These are phyloP conservation scores for Hypseocharis bilobata DNA, from an alignment of 441 rosid genomes.

Conservation along the genomic window DNA sequence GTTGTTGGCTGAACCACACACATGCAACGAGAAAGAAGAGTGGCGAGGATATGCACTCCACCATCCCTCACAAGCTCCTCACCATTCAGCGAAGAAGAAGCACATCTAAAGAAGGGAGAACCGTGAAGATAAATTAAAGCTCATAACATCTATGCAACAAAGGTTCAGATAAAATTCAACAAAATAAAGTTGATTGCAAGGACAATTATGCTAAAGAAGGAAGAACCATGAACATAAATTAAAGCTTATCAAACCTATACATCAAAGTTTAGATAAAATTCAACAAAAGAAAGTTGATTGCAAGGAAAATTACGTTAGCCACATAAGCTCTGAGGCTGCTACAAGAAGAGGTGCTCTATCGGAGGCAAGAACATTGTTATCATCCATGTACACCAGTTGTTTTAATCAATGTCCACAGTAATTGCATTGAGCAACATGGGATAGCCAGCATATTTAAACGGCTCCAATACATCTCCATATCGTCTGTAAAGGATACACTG, in stretches of 20 bases:
- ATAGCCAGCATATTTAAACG: slow-evolving; percentile 99
- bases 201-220: slow-evolving; percentile 21
- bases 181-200: slow-evolving; percentile 15
- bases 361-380: slow-evolving; percentile 80
- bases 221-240: slow-evolving; percentile 12
- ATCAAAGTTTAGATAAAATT: slow-evolving; percentile 8
- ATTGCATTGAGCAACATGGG: slow-evolving; percentile 95
- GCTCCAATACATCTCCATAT: slow-evolving; percentile 75
- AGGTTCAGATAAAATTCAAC: slow-evolving; percentile 10
- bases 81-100: slow-evolving; percentile 89
- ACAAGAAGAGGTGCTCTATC: slow-evolving; percentile 93
- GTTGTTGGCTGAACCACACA: slow-evolving; percentile 94
- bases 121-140: slow-evolving; percentile 7
- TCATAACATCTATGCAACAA: slow-evolving; percentile 6
- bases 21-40: slow-evolving; percentile 93
- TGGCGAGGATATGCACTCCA: slow-evolving; percentile 83
- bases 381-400: slow-evolving; percentile 87
- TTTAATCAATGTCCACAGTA: slow-evolving; percentile 84
- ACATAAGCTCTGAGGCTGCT: slow-evolving; percentile 97
- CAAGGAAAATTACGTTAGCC: slow-evolving; percentile 61
- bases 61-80: slow-evolving; percentile 98
- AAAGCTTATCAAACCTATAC: slow-evolving; percentile 11
- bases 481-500: slow-evolving; percentile 94
- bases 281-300: slow-evolving; percentile 13
- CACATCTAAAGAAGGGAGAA: slow-evolving; percentile 51